These are phyloP conservation scores for Citropsis articulata DNA, from an alignment of 345 rosid genomes.

Conservation along the genomic window DNA sequence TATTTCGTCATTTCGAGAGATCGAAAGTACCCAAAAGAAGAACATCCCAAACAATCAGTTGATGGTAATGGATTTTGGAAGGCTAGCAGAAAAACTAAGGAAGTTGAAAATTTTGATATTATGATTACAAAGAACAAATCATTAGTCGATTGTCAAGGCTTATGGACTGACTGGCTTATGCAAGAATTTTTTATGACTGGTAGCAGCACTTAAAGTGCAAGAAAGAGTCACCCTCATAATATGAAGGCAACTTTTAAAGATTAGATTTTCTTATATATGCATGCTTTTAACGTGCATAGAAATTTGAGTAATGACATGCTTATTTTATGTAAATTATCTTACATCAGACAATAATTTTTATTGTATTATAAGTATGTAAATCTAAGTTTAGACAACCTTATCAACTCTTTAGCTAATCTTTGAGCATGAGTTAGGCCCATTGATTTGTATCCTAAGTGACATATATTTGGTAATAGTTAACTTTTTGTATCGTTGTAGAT, in stretches of 20 bases:
- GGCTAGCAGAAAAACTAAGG: neutral
- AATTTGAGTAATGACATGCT: no score
- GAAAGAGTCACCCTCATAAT: neutral
- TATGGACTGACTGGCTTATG: conserved; percentile 6
- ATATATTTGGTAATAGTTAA: no score
- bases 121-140: neutral
- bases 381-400: no score
- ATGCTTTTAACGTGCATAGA: no score
- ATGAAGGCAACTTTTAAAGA: neutral
- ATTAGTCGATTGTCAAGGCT: neutral
- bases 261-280: no score
- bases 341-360: no score
- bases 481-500: no score
- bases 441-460: no score
- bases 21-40: conserved; percentile 9
- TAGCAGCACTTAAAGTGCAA: neutral
- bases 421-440: no score
- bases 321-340: no score
- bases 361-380: no score
- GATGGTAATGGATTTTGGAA: conserved; percentile 6
- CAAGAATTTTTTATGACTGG: neutral
- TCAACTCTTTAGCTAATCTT: no score
- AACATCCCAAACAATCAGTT: neutral
- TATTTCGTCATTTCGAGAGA: conserved; percentile 9
- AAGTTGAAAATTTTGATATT: neutral